These are phyloP conservation scores for Mediolabrus comicus DNA, from an alignment of 108 stramenopile genomes.

Conservation along the genomic window DNA sequence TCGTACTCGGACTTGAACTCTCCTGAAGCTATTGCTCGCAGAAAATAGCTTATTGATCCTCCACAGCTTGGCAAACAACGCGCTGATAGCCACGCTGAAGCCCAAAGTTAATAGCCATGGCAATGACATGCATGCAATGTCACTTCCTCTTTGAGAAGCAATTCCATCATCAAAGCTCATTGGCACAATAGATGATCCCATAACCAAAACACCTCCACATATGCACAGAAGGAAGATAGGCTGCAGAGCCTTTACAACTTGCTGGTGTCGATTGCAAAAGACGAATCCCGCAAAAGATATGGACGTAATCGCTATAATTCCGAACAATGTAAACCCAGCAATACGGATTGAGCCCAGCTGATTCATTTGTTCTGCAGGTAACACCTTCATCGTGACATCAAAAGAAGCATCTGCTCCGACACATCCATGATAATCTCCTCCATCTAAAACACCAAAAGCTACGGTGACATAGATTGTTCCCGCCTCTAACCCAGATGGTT, in stretches of 20 bases:
- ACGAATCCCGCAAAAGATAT: slow-evolving; percentile 14
- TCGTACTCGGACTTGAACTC: slow-evolving; percentile 11
- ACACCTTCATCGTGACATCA: slow-evolving; percentile 16
- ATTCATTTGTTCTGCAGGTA: slow-evolving; percentile 9
- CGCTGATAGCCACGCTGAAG: slow-evolving; percentile 21
- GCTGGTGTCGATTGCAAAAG: not conserved
- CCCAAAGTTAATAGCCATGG: slow-evolving; percentile 33
- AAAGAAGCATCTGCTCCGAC: slow-evolving; percentile 21
- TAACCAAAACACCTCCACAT: slow-evolving; percentile 19
- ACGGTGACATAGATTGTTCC: slow-evolving; percentile 6
- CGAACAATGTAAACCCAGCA: slow-evolving; percentile 9
- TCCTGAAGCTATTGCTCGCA: not conserved
- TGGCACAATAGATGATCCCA: slow-evolving; percentile 29
- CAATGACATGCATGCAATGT: slow-evolving; percentile 21
- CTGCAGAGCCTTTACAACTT: slow-evolving; percentile 34
- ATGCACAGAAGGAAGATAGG: slow-evolving; percentile 26
- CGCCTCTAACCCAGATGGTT: slow-evolving; percentile 2
- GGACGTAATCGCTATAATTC: slow-evolving; percentile 20
- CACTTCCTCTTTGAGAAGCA: slow-evolving; percentile 10
- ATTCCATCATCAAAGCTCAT: slow-evolving; percentile 32
- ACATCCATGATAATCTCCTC: slow-evolving; percentile 23
- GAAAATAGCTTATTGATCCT: slow-evolving; percentile 27
- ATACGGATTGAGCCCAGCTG: slow-evolving; percentile 9
- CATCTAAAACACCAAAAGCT: slow-evolving; percentile 19
- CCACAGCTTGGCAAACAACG: slow-evolving; percentile 35